Base-by-base conservation (phyloP, 2,329 filamentous ascomycete genomes). In the Ilyonectria sp. region DNA sequence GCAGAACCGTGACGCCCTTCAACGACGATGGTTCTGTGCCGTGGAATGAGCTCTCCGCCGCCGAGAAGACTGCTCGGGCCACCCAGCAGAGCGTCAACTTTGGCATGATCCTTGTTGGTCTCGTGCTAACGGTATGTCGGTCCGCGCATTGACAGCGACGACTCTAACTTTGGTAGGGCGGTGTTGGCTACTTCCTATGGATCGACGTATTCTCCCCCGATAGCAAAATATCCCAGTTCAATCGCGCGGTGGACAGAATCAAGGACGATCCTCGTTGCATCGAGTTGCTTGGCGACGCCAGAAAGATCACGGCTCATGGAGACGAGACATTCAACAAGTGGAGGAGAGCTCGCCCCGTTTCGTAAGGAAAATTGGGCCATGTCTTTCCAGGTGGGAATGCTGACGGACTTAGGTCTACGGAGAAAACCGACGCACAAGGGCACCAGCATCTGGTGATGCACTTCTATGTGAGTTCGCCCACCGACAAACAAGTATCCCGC, bases 21-120 rank as follows among this genome's bases (percentile, higher is more conserved):
- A 96, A 94, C 74, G 95, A 98, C 74, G 92, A 94, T 76, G 95
- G 95, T 8, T 87, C 88, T 70, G 90, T 97, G 1, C 89, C 90
- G 4, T 98, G 95, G 95, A 87, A 85, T 3, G 86, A 96, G 61
- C 87, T 98, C 2, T 94, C 91, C 1, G 84, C 83, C 0, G 84
- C 84, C 54, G 95, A 98, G 79, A 98, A 97, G 80, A 90, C 91
- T 3, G 92, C 92, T 26, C 89, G 95, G 44, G 93, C 94, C 9
- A 95, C 94, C 1, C 95, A 98, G 81, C 95, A 98, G 81, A 93
- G 92, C 17, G 92, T 97, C 84, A 98, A 98, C 81, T 90, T 97
- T 71, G 87, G 92, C 71, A 82, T 98, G 69, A 90, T 98, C 9
- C 73, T 94, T 1, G 85, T 91, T 8, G 95, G 95, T 29, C 82